A percentile compares a stretch with the other conserved stretches of the same genome.
phyloP scores from a whole-genome alignment of 495 filamentous ascomycete genomes.

The Penicillium goetzii region DNA sequence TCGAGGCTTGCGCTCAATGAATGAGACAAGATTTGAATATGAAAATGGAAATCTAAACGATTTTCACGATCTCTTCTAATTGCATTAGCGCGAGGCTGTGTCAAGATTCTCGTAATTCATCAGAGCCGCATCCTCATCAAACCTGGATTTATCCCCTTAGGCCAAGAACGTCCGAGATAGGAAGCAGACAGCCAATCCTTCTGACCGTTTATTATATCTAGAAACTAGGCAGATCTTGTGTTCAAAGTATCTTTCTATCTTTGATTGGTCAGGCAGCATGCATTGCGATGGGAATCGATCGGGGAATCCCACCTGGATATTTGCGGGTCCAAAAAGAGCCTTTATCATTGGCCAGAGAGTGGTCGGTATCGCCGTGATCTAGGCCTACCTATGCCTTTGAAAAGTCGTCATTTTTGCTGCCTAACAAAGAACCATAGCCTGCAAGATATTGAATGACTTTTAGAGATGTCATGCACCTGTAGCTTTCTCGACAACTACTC shows the following conservation, averaged over 20 bases:
- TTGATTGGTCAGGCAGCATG: background rate
- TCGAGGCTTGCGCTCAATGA: too few relatives aligned
- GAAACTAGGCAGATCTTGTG: background rate
- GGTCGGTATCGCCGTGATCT: background rate
- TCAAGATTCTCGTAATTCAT: too few relatives aligned
- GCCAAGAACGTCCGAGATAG: too few relatives aligned
- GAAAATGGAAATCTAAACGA: too few relatives aligned
- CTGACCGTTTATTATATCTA: background rate
- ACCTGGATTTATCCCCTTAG: too few relatives aligned
- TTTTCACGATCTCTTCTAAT: too few relatives aligned
- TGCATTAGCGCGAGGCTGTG: too few relatives aligned
- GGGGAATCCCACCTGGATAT: background rate
- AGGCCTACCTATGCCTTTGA: background rate
- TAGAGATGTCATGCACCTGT: background rate
- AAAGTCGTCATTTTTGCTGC: background rate
- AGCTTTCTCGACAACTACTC: background rate
- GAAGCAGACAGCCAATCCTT: conserved; percentile 1
- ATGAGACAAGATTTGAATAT: too few relatives aligned
- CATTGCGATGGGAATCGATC: background rate
- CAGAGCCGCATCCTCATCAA: too few relatives aligned
- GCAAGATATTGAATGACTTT: conserved; percentile 1
- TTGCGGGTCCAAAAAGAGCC: background rate
- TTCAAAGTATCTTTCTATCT: background rate
- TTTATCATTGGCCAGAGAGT: background rate
- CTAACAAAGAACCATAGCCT: conserved; percentile 3